phyloP scores from a whole-genome alignment of 148 eudicot species.

The Dianthus caryophyllus region DNA sequence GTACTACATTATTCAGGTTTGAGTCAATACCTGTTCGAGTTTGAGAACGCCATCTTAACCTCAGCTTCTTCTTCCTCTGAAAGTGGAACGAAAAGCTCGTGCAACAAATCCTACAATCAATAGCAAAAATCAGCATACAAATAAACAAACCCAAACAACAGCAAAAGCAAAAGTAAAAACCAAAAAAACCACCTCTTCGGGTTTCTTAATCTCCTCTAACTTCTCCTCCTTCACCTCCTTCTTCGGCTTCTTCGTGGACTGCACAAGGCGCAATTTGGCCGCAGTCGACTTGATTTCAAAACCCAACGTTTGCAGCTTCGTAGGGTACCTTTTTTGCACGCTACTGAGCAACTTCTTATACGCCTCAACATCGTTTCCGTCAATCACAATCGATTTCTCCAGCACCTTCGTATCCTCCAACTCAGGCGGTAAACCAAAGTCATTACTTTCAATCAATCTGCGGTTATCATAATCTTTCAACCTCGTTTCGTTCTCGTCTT shows the following conservation, averaged over 20 bases:
- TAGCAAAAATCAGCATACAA: background rate
- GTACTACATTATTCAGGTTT: conserved; percentile 16
- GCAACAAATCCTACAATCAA: conserved; percentile 37
- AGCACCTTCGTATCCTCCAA: conserved; percentile 24
- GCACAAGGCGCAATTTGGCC: conserved; percentile 22
- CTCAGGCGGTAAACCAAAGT: conserved; percentile 9
- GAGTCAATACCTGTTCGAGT: conserved; percentile 41
- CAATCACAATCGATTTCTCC: conserved; percentile 19
- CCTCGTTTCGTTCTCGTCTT: conserved; percentile 29
- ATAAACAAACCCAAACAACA: background rate
- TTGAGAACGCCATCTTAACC: conserved; percentile 52
- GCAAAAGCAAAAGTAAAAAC: conserved; percentile 10
- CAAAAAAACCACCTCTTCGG: conserved; percentile 36
- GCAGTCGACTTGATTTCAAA: conserved; percentile 38
- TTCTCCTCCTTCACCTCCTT: too few relatives aligned
- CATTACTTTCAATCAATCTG: conserved; percentile 19
- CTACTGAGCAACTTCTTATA: conserved; percentile 40
- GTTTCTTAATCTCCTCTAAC: conserved; percentile 35
- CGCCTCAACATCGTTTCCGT: conserved; percentile 25
- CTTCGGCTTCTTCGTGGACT: conserved; percentile 29
- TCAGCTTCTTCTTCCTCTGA: conserved; percentile 55
- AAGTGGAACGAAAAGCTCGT: conserved; percentile 62
- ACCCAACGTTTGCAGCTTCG: conserved; percentile 25
- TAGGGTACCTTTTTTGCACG: conserved; percentile 29
- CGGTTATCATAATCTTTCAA: conserved; percentile 27